These are phyloP conservation scores for Gracilariopsis chorda DNA, from an alignment of 23 red algal genomes.

Conservation along the genomic window DNA sequence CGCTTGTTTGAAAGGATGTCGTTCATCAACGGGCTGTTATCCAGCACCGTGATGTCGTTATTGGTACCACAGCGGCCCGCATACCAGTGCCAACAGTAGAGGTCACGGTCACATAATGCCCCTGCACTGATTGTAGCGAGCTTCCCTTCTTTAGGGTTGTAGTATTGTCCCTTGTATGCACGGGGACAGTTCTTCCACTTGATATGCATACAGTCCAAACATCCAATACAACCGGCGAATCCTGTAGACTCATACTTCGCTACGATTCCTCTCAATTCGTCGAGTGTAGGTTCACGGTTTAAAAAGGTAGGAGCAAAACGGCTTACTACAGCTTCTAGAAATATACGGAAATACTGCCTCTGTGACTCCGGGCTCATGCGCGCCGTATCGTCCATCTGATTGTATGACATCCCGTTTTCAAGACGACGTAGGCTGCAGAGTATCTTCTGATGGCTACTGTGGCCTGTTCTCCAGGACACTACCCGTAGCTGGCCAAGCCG, in stretches of 20 bases:
- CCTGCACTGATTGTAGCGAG: neutral
- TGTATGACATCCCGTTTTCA: neutral
- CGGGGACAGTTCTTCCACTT: conserved; percentile 41
- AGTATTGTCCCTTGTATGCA: too few species aligned
- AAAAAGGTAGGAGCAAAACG: neutral
- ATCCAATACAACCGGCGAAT: conserved; percentile 31
- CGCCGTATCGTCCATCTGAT: conserved; percentile 26
- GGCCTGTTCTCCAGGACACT: neutral
- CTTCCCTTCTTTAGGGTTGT: conserved; percentile 25
- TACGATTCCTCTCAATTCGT: neutral
- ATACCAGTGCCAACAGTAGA: conserved; percentile 50
- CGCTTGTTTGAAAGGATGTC: neutral
- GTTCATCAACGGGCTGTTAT: conserved; percentile 20
- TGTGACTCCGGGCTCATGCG: neutral
- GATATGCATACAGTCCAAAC: neutral
- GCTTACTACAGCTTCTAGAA: neutral
- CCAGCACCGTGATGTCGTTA: conserved; percentile 27
- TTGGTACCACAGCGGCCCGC: conserved; percentile 20
- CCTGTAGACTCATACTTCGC: neutral
- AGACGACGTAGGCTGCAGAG: neutral
- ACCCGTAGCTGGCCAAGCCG: neutral
- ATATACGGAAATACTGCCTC: neutral
- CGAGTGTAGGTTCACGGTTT: neutral
- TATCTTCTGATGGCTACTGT: neutral
- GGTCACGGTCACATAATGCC: neutral